Evolutionary conservation across 192 early-diverging fungal genomes (phyloP), one percentile per base, ranked within the genome.

Genomic region (Backusella mclennaniae): DNA sequence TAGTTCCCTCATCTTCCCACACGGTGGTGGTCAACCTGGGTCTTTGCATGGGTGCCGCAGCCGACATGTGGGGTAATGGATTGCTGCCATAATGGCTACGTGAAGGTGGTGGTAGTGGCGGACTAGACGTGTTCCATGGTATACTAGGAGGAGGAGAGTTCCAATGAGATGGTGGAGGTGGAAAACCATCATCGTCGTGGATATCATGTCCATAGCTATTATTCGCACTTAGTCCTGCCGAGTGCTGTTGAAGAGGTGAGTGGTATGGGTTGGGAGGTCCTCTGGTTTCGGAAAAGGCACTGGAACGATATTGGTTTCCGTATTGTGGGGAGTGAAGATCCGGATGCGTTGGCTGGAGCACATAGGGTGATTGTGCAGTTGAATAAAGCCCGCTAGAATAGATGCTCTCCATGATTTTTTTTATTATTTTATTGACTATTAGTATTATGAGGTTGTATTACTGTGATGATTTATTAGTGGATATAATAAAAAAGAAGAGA

Each of bases 1-100:
- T 81, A 15, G 93, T 94, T 35, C 87, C 86, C 78, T 94, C 93
- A 85, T 94, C 93, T 81, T 94, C 93, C 93, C 93, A 94, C 73
- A 94, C 87, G 41, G 93, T 94, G 12, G 91, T 93, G 26, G 92
- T 92, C 78, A 85, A 84, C 73, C 77, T 86, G 53, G 80, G 88
- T 74, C 78, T 86, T 73, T 73, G 83, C 29, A 67, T 44, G 11
- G 74, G 74, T 29, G 56, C 26, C 9, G 39, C 26, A 21, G 63
- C 26, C n/a, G 74, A 86, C 74, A 75, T 80, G 73, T 41, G 85
- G 4, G 84, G 77, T 6, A 84, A 35, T 26, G 69, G 6, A 35
- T 38, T 69, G 12, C 2, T 29, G 31, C 41, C 41, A 49, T 33
- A 71, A n/a, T 23, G 11, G 11, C 11, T 15, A 49, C 29, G n/a